phyloP scores from a whole-genome alignment of 306 rosid species.

The Cucurbita moschata region DNA sequence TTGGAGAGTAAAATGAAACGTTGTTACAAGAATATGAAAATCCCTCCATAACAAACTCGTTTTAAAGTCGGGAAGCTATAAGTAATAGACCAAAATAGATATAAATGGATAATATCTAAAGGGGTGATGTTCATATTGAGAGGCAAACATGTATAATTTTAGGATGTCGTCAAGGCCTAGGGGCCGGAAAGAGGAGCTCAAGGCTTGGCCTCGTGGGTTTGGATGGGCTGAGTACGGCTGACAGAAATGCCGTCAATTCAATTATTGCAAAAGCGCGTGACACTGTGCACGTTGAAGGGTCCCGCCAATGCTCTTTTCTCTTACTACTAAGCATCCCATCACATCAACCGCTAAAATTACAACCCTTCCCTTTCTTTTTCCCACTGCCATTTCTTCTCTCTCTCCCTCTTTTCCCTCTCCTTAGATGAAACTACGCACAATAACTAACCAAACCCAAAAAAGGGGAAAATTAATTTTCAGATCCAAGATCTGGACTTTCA shows the following conservation, averaged over 20 bases:
- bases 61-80: too few species aligned
- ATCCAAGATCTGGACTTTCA: slow-evolving; percentile 22
- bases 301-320: background rate
- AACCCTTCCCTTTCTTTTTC: background rate
- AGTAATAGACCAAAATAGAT: too few species aligned
- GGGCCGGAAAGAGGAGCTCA: background rate
- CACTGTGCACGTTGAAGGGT: background rate
- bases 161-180: background rate
- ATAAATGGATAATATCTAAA: too few species aligned
- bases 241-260: background rate
- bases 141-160: background rate
- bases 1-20: too few species aligned
- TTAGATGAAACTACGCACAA: background rate
- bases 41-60: accelerated
- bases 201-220: background rate
- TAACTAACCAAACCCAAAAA: background rate
- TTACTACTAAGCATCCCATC: background rate
- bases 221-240: slow-evolving; percentile 7
- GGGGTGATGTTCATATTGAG: too few species aligned
- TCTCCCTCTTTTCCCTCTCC: slow-evolving; percentile 5
- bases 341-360: background rate
- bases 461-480: background rate
- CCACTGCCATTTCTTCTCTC: background rate
- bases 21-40: too few species aligned
- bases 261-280: background rate